Conservation (phyloP, 1,284 basidiomycete genomes). For the Pterula multifida region DNA sequence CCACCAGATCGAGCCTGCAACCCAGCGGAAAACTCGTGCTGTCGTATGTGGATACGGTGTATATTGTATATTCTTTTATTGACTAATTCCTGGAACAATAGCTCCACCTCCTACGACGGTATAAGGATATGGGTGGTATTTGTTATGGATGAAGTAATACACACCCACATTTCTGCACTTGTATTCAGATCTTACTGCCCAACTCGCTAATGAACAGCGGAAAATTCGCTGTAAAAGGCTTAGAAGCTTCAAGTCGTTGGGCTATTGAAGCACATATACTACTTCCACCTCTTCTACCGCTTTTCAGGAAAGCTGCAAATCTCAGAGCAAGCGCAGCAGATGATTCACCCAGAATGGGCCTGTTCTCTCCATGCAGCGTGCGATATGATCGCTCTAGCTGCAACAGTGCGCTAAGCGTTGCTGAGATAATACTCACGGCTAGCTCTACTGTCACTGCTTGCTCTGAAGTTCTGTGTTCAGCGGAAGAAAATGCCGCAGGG, state of each 20-base stretch:
- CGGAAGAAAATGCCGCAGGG: slow-evolving; percentile 40
- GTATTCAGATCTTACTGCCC: slow-evolving; percentile 12
- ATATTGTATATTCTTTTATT: slow-evolving; percentile 6
- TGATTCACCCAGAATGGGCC: slow-evolving; percentile 42
- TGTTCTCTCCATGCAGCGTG: slow-evolving; percentile 35
- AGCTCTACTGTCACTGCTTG: slow-evolving; percentile 47
- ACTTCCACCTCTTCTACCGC: slow-evolving; percentile 17
- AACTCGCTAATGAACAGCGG: slow-evolving; percentile 47
- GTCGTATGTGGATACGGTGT: slow-evolving; percentile 47
- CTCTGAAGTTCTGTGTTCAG: slow-evolving; percentile 43
- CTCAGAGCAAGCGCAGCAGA: slow-evolving; percentile 50
- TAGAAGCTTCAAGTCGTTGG: slow-evolving; percentile 47
- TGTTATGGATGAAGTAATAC: slow-evolving; percentile 6
- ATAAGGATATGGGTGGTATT: slow-evolving; percentile 15
- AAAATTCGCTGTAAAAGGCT: slow-evolving; percentile 59
- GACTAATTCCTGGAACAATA: slow-evolving; percentile 11
- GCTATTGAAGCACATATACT: slow-evolving; percentile 39
- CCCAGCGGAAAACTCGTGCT: slow-evolving; percentile 63
- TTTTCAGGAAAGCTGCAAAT: slow-evolving; percentile 24
- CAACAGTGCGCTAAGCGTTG: slow-evolving; percentile 47
- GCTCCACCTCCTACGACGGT: slow-evolving; percentile 38
- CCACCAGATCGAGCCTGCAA: slow-evolving; percentile 58
- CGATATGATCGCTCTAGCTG: slow-evolving; percentile 59
- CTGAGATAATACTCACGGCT: slow-evolving; percentile 47
- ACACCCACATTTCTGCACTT: slow-evolving; percentile 6